Base-by-base conservation (phyloP, 371 early-diverging fungal genomes). In the Cladochytrium tenue region DNA sequence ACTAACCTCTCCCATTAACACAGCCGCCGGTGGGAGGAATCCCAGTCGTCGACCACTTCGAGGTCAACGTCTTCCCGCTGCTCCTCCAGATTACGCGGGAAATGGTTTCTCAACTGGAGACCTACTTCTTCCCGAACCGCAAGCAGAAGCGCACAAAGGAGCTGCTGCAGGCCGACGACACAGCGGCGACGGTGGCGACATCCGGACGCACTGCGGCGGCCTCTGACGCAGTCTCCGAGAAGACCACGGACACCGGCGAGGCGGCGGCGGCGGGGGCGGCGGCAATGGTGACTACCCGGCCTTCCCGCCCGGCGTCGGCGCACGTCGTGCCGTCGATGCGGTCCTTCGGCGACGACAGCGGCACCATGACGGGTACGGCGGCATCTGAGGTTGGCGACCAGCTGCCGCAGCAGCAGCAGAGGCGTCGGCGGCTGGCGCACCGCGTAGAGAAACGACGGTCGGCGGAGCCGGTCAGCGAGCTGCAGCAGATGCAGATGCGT, bases 21-120 rank as follows among this genome's bases (percentile, higher is more conserved):
- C 20, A 55, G 55, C 26, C 84, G 17, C 92, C 93, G 0, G 94
- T 94, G 1, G 94, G 89, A 30, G 94, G 95, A 3, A 94, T 94
- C 62, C 83, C 82, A 3, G 88, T 95, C 13, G 87, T 94, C 26
- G 93, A 94, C 60, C 92, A 93, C 53, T 82, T 95, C 59, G 94
- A 93, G 62, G 78, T 95, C 57, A 89, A 92, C 60, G 67, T 95
- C 65, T 81, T 80, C 33, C 94, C 96, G 0, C 69, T 94, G 3
- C 77, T 86, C 27, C 68, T 95, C 51, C 93, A 93, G 64, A 80
- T 93, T 36, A 92, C 92, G 2, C 89, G 90, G 58, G 92, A 92
- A 31, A 82, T 93, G 68, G 91, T 88, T 5, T 87, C 84, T 60
- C 76, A 86, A 26, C 73, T 94, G 36, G 83, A 88, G 34, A 78